Percentiles rank a stretch among this genome's conserved stretches.
phyloP scores from a whole-genome alignment of 805 yeast species.

The Blastobotrys mokoenaii region DNA sequence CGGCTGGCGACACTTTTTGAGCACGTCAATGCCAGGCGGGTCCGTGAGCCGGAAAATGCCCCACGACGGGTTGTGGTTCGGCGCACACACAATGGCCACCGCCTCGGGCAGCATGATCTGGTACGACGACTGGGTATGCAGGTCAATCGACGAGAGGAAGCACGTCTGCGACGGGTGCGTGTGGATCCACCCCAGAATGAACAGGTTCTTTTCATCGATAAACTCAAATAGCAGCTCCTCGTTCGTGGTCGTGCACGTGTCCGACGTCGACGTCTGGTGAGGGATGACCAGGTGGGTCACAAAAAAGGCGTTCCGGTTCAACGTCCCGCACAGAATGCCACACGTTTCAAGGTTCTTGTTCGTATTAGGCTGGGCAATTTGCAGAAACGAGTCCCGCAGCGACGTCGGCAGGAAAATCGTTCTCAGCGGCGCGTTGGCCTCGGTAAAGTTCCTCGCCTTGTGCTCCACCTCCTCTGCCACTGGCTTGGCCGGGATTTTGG shows the following conservation, averaged over 20 bases:
- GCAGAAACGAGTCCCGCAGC: conserved; percentile 37
- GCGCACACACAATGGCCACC: conserved; percentile 59
- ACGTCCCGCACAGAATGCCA: conserved; percentile 56
- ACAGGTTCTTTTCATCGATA: conserved; percentile 46
- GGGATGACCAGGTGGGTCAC: conserved; percentile 56
- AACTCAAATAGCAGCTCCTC: conserved; percentile 51
- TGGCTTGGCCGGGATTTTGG: too few relatives aligned
- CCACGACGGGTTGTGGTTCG: conserved; percentile 38
- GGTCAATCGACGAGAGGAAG: conserved; percentile 54
- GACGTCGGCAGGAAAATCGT: conserved; percentile 42
- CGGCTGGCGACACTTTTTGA: conserved; percentile 40
- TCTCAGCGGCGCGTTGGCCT: conserved; percentile 48
- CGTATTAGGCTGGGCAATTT: conserved; percentile 44
- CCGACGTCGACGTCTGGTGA: conserved; percentile 51
- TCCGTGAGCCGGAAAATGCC: conserved; percentile 57
- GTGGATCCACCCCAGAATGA: conserved; percentile 68
- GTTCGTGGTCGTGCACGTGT: conserved; percentile 53
- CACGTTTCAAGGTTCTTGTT: conserved; percentile 48
- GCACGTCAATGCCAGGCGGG: conserved; percentile 52
- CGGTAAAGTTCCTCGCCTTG: conserved; percentile 34
- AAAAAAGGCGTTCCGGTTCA: conserved; percentile 54
- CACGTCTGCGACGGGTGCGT: conserved; percentile 72
- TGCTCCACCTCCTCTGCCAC: conserved; percentile 6
- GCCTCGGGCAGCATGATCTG: conserved; percentile 66
- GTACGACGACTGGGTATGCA: conserved; percentile 61